Percentiles rank a stretch among this genome's conserved stretches.
Evolutionary conservation across 2,329 filamentous ascomycete genomes (phyloP).

Genomic region (Fusarium nanum): DNA sequence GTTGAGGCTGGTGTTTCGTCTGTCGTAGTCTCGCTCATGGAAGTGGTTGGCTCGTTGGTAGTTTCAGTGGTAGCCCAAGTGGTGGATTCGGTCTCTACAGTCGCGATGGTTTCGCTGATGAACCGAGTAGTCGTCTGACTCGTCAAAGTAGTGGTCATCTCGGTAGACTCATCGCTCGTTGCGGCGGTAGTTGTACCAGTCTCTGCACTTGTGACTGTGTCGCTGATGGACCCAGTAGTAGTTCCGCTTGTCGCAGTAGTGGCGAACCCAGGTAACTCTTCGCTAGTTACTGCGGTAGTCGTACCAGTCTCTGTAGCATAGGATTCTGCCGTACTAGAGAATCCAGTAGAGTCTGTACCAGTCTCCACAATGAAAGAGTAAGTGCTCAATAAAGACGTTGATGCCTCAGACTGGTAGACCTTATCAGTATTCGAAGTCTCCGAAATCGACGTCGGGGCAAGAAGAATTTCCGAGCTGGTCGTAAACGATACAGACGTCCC

Average conservation of each 20-base stretch:
- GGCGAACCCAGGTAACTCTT: too few species aligned
- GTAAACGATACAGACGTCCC: rapidly evolving
- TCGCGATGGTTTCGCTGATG: background rate
- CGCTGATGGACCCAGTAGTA: too few species aligned
- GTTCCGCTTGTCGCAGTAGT: background rate
- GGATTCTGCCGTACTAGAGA: too few species aligned
- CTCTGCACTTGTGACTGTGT: background rate
- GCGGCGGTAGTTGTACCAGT: rapidly evolving
- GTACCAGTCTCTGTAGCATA: background rate
- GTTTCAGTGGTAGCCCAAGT: background rate
- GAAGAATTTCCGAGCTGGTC: background rate
- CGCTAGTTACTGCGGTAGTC: background rate
- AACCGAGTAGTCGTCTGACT: background rate
- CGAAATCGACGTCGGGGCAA: rapidly evolving
- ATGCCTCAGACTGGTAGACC: background rate
- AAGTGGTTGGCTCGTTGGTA: background rate
- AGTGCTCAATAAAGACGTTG: background rate
- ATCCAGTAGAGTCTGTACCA: too few species aligned
- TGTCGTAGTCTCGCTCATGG: background rate
- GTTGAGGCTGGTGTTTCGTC: background rate
- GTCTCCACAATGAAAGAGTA: too few species aligned
- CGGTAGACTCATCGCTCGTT: background rate
- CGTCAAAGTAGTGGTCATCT: background rate
- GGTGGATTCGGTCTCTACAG: rapidly evolving
- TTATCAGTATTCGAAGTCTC: background rate